A percentile compares a stretch with the other conserved stretches of the same genome.
phyloP scores from a whole-genome alignment of 805 yeast species.

The Kodamaea kakaduensis region DNA sequence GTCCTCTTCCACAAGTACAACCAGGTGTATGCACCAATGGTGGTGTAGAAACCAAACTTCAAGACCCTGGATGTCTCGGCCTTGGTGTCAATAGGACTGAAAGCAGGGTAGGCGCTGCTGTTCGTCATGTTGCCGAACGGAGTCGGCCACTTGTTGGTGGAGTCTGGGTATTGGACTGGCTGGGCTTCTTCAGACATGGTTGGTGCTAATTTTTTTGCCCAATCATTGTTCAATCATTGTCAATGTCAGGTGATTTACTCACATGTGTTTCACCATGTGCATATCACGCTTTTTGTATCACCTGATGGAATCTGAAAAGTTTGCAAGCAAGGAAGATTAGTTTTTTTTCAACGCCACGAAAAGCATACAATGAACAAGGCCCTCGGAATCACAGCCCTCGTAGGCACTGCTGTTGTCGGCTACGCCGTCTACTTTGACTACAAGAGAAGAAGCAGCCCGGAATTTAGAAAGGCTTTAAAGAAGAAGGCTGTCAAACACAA shows the following conservation, averaged over 20 bases:
- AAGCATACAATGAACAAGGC: slow-evolving; percentile 24
- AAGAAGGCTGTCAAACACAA: slow-evolving; percentile 59
- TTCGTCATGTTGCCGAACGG: slow-evolving; percentile 38
- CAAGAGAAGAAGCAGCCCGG: slow-evolving; percentile 76
- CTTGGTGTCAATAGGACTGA: slow-evolving; percentile 54
- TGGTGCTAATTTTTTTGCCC: slow-evolving; percentile 8
- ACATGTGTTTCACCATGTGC: slow-evolving; percentile 6
- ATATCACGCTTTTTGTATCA: not conserved
- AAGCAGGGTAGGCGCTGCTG: slow-evolving; percentile 42
- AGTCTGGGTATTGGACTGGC: slow-evolving; percentile 26
- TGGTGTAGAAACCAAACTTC: slow-evolving; percentile 44
- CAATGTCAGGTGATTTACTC: too few species aligned
- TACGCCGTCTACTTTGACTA: slow-evolving; percentile 91
- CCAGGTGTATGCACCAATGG: slow-evolving; percentile 47
- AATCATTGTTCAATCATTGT: too few species aligned
- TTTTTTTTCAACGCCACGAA: not conserved
- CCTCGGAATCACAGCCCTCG: slow-evolving; percentile 35
- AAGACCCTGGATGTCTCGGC: slow-evolving; percentile 47
- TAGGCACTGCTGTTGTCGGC: slow-evolving; percentile 56
- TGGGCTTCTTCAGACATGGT: slow-evolving; percentile 12
- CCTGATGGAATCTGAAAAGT: slow-evolving; percentile 5
- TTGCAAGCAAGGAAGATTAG: slow-evolving; percentile 2
- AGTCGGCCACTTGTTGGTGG: slow-evolving; percentile 39
- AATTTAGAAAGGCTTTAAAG: slow-evolving; percentile 74
- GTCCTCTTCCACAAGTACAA: slow-evolving; percentile 42